Evolutionary conservation across 768 basidiomycete species (phyloP), one percentile per base, ranked within the genome.

Genomic region (Podaxis rugospora): DNA sequence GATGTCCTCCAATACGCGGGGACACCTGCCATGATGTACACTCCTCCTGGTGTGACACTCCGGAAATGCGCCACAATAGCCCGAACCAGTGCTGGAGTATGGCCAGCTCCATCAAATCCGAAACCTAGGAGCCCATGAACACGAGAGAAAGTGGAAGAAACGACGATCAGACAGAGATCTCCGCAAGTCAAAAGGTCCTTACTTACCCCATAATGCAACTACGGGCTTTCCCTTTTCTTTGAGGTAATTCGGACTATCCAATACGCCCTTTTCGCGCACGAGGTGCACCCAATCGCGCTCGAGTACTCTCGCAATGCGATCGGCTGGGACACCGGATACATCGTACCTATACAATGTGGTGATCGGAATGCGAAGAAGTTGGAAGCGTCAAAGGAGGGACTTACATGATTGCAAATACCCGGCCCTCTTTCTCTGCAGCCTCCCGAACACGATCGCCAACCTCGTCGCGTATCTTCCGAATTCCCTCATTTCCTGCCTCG

Each of bases 351-450:
- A 37, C 54, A 49, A 21, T 11, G 40, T 44, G 47, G 25, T 11
- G 47, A 25, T 49, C 21, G 23, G 25, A 49, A 49, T 27, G 47
- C 27, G 46, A 61, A 56, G 11, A 11, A 46, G 23, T 36, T 18
- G 50, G 25, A 65, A 49, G n/a, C 2, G 28, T 35, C 10, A 51
- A 32, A 49, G 49, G 25, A 18, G 13, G 57, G 5, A 56, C 89
- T 67, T 62, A 92, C 92, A 94, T 94, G 63, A 93, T 88, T 10
- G 92, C 88, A 71, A 86, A 93, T 4, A 91, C 90, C 51, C 92
- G 76, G 1, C 89, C 90, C 66, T 93, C 88, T 51, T 80, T 79
- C 76, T 93, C 92, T 1, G 91, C 90, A 16, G 90, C 90, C 65
- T 87, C 87, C 63, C 80, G 75, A 16, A 93, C 92, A 10, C 80